These are phyloP conservation scores for Closterium sp. DNA, from an alignment of 139 green algal genomes.

Conservation along the genomic window DNA sequence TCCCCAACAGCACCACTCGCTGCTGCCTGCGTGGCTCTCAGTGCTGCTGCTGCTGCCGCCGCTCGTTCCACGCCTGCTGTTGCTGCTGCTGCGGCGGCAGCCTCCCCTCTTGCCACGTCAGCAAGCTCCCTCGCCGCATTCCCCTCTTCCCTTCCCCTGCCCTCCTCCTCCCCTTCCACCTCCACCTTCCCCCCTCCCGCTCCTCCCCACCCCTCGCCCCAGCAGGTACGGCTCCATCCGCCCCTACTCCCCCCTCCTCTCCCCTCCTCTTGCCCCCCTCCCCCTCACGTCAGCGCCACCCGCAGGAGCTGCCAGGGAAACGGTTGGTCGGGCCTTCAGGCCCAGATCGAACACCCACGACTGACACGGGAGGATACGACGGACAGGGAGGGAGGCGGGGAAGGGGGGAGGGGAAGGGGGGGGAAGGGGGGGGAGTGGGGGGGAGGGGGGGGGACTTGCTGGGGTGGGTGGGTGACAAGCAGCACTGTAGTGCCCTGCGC, in stretches of 20 bases:
- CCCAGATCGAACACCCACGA: background rate
- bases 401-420: too few species aligned
- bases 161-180: background rate
- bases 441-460: too few species aligned
- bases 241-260: background rate
- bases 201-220: too few species aligned
- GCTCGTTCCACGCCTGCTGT: background rate
- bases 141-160: background rate
- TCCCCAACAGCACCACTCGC: background rate
- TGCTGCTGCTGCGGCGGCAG: too few species aligned
- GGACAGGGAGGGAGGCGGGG: too few species aligned
- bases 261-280: background rate
- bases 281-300: background rate
- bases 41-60: conserved; percentile 15
- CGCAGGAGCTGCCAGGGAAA: background rate
- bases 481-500: too few species aligned
- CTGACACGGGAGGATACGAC: background rate
- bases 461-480: too few species aligned
- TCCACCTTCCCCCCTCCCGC: background rate
- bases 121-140: background rate
- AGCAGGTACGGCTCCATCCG: background rate
- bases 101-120: too few species aligned
- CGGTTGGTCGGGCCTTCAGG: background rate
- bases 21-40: conserved; percentile 19
- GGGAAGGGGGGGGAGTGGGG: too few species aligned